Base-by-base conservation (phyloP, 257 asterid species). In the Coffea canephora region DNA sequence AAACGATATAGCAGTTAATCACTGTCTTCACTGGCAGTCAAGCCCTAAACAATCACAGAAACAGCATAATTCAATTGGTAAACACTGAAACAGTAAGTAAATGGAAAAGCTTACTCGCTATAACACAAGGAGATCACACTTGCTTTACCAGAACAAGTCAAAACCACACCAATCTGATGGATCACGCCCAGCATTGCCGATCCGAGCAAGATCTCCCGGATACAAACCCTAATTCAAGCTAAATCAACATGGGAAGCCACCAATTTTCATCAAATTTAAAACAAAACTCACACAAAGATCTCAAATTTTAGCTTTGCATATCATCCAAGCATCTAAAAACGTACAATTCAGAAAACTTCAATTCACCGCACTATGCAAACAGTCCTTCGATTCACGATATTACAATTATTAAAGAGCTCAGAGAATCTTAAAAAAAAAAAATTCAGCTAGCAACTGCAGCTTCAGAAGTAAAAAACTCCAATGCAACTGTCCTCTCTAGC, bases 111-210 rank as follows among this genome's bases (percentile, higher is more conserved):
- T 59, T 77, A 79, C 39, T 45, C 50, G 69, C 23, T n/a, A 49
- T 4, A 43, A 45, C 73, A 49, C 54, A 10, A 12, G 49, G 70
- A 72, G 16, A 41, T 25, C 55, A 8, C 36, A 70, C 43, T 64
- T 62, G n/a, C 27, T 27, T 15, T 4, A 5, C 25, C 54, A 62
- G 50, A 78, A 71, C 25, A 52, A 41, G 67, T 76, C 79, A 69
- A 68, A 49, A 71, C 66, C 87, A 71, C 79, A 88, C 91, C 91
- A 72, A 83, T 68, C 71, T 54, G 71, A 85, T 85, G 83, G 87
- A 85, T 90, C 96, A 91, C 84, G 86, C 78, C 81, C 88, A 46
- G 90, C 93, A 91, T 87, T 80, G 80, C 84, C 85, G 84, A 87
- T 81, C 83, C 83, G 78, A 69, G 81, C 83, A 87, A 89, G 90